These are phyloP conservation scores for Keithomyces neogunnii DNA, from an alignment of 2,329 filamentous ascomycete genomes.

Conservation along the genomic window DNA sequence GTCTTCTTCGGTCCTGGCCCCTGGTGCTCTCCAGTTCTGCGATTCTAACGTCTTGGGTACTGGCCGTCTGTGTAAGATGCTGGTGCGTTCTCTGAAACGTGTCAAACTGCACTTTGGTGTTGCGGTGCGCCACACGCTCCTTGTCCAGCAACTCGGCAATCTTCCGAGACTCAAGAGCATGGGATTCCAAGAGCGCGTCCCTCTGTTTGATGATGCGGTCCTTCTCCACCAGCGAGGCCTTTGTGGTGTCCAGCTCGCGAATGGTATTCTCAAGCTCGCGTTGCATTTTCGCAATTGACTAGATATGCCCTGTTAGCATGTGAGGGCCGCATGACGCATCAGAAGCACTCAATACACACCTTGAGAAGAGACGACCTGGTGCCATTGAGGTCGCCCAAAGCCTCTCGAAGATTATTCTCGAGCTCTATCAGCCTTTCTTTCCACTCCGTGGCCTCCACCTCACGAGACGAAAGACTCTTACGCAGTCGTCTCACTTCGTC, in stretches of 20 bases:
- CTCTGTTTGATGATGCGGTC: slow-evolving; percentile 84
- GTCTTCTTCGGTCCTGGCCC: slow-evolving; percentile 67
- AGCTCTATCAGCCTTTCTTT: slow-evolving; percentile 85
- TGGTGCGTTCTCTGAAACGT: slow-evolving; percentile 81
- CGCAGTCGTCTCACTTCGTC: slow-evolving; percentile 77
- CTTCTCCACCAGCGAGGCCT: slow-evolving; percentile 76
- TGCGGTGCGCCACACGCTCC: slow-evolving; percentile 74
- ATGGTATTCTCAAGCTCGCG: slow-evolving; percentile 78
- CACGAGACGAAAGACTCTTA: slow-evolving; percentile 73
- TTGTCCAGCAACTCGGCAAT: slow-evolving; percentile 84
- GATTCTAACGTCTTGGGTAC: slow-evolving; percentile 76
- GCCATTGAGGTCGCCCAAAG: slow-evolving; percentile 79
- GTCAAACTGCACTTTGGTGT: slow-evolving; percentile 82
- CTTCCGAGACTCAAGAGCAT: slow-evolving; percentile 77
- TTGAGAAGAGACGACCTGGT: slow-evolving; percentile 79
- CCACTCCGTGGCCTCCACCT: slow-evolving; percentile 85
- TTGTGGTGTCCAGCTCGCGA: slow-evolving; percentile 71
- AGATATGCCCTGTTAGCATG: background rate
- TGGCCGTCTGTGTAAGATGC: slow-evolving; percentile 77
- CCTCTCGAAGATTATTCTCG: slow-evolving; percentile 79
- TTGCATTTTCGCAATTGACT: slow-evolving; percentile 81
- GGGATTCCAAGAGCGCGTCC: slow-evolving; percentile 78
- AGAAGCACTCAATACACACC: slow-evolving; percentile 33
- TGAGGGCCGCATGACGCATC: background rate
- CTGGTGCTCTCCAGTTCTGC: slow-evolving; percentile 77